These are phyloP conservation scores for Saccharomyces pastorianus DNA, from an alignment of 1,139 yeast species.

Conservation along the genomic window DNA sequence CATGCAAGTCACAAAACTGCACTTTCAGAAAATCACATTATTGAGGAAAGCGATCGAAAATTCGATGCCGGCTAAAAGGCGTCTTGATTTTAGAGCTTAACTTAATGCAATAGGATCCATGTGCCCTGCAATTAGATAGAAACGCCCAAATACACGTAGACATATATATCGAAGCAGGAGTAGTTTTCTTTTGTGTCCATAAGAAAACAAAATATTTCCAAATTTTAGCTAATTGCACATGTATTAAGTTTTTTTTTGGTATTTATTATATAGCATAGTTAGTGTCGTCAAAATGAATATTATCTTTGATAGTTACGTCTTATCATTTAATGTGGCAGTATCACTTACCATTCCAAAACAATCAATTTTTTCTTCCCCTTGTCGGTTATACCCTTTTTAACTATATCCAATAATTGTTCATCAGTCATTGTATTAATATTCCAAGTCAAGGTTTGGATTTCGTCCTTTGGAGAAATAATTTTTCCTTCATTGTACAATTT, in stretches of 20 bases:
- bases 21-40: neutral
- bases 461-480: constrained; percentile 38
- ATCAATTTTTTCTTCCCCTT: constrained; percentile 39
- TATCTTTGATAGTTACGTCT: neutral
- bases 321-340: neutral
- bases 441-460: constrained; percentile 51
- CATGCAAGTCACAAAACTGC: neutral
- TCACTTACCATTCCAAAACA: constrained; percentile 24
- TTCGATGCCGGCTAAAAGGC: neutral
- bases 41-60: neutral
- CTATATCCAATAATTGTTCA: constrained; percentile 44
- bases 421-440: constrained; percentile 36
- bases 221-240: neutral
- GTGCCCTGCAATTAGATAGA: neutral
- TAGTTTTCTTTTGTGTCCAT: neutral
- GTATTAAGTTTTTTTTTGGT: neutral
- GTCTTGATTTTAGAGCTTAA: too few species aligned
- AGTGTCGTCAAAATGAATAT: neutral
- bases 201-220: neutral
- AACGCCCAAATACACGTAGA: neutral
- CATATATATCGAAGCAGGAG: neutral
- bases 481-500: constrained; percentile 61
- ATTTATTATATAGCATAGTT: neutral
- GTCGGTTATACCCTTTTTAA: constrained; percentile 45
- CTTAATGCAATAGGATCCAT: too few species aligned